Evolutionary conservation across 2,329 filamentous ascomycete species (phyloP), one percentile per base, ranked within the genome.

Genomic region (Penicillium sp.): DNA sequence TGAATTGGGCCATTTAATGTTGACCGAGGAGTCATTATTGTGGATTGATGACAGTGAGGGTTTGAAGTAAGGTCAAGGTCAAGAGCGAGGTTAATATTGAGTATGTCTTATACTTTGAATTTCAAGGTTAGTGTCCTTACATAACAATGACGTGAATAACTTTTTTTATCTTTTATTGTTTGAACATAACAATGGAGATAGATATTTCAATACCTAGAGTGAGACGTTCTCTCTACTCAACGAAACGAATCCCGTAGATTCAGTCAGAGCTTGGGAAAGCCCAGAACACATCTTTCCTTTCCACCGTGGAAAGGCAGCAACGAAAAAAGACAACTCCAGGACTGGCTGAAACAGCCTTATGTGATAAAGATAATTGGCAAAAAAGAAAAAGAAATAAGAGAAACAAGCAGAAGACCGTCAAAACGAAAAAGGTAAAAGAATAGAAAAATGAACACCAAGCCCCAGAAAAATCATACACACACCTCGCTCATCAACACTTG

Each of bases 1-100:
- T 66, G 63, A 33, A 69, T 64, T 47, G 71, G 63, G 5, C 56
- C 47, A 44, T 69, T 58, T 44, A 74, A 65, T 29, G 61, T 45
- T 49, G 56, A 39, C 31, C 61, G 61, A 26, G 63, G 54, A 11
- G 49, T 27, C 56, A 61, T 65, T 49, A 8, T 45, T 56, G 37
- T 19, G 35, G 42, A 49, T 13, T 19, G 2, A 9, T 33, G 31
- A 33, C 31, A 46, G 29, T 19, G 43, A 31, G 44, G 19, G 45
- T 48, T 49, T 29, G 24, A 10, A 13, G n/a, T 27, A 14, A 49
- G 35, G 19, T 42, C 8, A 21, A 42, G 50, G 27, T 16, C 10
- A 10, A 14, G 27, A 29, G 33, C 50, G 46, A 49, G 24, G 45
- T 48, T 46, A 31, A 39, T n/a, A 24, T 44, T 35, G 24, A 45